Base-by-base conservation (phyloP, 306 rosid species). In the Purshia tridentata region DNA sequence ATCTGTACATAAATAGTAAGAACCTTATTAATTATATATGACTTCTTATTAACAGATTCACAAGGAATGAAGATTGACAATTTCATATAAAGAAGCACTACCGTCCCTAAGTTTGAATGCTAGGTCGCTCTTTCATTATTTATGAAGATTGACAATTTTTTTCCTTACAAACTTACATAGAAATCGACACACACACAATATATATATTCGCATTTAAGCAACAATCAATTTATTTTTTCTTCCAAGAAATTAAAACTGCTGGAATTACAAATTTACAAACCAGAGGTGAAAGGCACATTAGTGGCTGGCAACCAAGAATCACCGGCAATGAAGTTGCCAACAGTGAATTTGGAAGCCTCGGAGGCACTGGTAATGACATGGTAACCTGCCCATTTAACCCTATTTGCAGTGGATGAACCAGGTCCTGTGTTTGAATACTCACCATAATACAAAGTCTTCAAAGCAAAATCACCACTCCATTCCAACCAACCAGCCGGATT, bases 301-400 rank as follows among this genome's bases (percentile, higher is more conserved):
- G 97, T 84, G 5, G n/a, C 76, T 0, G 89, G 81, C 72, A 91
- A 57, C 97, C 97, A 91, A 1, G 87, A 76, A 29, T 52, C 41
- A 3, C 96, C 96, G 3, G 87, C 88, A 49, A 91, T 80, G 18
- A 91, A 87, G 72, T 64, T 91, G 0, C 81, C 90, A 37, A 89
- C 97, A 0, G 91, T 89, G 79, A 86, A 91, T 13, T 77, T 82
- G 8, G 92, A 62, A 18, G 93, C 97, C 50, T 86, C 86, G 3
- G 93, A 80, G 0, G 96, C 88, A 63, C 82, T 81, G 1, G 90
- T 88, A 61, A 89, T 86, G 18, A 89, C 86, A 72, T 63, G 88
- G 80, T 84, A 91, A 68, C 95, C 95, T 64, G 65, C 74, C 97
- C 97, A 91, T 0, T 29, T 81, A 10, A 91, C 92, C 79, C 97